These are phyloP conservation scores for Dendrobium catenatum DNA, from an alignment of 106 monocot species.

Conservation along the genomic window DNA sequence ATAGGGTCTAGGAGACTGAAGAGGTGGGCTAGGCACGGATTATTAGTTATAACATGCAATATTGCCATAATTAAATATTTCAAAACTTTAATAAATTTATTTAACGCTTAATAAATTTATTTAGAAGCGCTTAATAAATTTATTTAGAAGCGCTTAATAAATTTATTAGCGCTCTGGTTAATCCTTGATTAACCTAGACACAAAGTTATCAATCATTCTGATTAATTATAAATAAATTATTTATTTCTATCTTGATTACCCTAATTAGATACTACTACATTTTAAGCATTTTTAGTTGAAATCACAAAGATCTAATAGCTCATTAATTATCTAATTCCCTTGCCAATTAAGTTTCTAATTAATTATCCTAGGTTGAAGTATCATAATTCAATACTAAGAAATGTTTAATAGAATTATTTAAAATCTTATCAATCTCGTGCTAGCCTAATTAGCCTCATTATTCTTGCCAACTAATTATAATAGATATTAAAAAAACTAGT, in stretches of 20 bases:
- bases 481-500: neutral
- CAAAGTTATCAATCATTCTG: neutral
- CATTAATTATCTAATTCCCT: neutral
- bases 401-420: neutral
- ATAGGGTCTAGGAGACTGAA: too few species aligned
- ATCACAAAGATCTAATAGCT: too few species aligned
- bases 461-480: neutral
- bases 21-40: too few species aligned
- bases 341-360: neutral
- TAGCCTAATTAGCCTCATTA: neutral
- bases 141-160: too few species aligned
- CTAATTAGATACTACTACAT: neutral
- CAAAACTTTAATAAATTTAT: neutral
- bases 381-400: neutral
- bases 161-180: neutral
- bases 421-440: neutral
- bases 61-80: neutral
- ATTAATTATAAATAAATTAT: neutral
- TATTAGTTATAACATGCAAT: too few species aligned
- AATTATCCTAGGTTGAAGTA: neutral
- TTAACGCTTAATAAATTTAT: neutral
- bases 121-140: too few species aligned
- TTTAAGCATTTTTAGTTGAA: too few species aligned
- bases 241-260: neutral
- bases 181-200: neutral